Evolutionary conservation across 1,139 yeast genomes (phyloP).

Genomic region (Magnusiomyces starmeri): DNA sequence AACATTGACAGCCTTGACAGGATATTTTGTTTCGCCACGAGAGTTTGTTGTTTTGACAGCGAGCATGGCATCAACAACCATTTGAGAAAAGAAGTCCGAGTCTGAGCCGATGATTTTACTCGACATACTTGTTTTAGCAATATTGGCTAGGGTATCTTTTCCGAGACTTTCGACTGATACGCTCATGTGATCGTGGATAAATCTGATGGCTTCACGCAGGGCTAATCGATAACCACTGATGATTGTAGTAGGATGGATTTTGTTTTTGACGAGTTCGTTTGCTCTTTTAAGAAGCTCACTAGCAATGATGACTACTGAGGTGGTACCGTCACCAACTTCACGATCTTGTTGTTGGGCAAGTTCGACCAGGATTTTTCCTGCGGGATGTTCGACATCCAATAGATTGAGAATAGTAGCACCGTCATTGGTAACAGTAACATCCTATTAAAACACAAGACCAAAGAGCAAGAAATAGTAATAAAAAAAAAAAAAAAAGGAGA

Average conservation of each 20-base stretch:
- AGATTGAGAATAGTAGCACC: conserved; percentile 93
- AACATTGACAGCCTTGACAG: conserved; percentile 94
- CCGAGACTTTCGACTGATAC: conserved; percentile 77
- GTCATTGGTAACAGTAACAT: conserved; percentile 96
- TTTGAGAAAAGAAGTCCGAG: conserved; percentile 76
- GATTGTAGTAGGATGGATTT: conserved; percentile 95
- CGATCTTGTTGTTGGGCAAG: conserved; percentile 98
- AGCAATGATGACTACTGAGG: conserved; percentile 91
- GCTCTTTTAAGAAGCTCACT: conserved; percentile 89
- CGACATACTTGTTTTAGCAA: conserved; percentile 96
- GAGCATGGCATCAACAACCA: conserved; percentile 93
- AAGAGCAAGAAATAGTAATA: not conserved
- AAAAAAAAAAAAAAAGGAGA: not conserved
- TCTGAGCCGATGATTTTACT: conserved; percentile 96
- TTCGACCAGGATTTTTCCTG: conserved; percentile 94
- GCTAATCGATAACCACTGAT: conserved; percentile 96
- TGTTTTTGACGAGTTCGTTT: conserved; percentile 85
- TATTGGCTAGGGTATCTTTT: conserved; percentile 65
- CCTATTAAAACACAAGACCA: conserved; percentile 31
- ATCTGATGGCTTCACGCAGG: conserved; percentile 82
- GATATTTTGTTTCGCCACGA: conserved; percentile 86
- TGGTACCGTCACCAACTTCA: conserved; percentile 95
- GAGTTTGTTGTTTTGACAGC: conserved; percentile 83
- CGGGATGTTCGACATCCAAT: conserved; percentile 97
- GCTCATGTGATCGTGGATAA: conserved; percentile 78